Evolutionary conservation across 2,329 filamentous ascomycete genomes (phyloP), one percentile per base, ranked within the genome.

Genomic region (Aspergillus pseudotamarii): DNA sequence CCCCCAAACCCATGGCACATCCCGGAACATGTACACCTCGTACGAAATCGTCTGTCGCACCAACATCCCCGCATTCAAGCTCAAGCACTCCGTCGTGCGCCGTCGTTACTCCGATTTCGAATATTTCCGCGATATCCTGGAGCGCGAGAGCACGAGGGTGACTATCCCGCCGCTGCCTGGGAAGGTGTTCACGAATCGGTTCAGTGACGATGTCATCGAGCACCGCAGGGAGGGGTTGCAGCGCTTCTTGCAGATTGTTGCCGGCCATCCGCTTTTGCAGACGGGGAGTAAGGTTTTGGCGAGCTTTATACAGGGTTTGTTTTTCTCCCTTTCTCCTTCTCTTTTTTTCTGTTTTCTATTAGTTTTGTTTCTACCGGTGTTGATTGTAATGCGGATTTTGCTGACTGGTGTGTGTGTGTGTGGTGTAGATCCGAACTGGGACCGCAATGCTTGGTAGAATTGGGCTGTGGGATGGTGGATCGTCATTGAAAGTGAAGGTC

Each of bases 1-100:
- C 78, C 95, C 95, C 38, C 90, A 93, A 81, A 97, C 94, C 32
- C 93, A 96, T 80, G 95, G 96, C 77, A 93, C 95, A 75, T 94
- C 94, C 68, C 92, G 95, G 71, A 88, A 89, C 82, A 97, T 97
- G 93, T 98, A 98, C 84, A 99, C 95, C 60, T 95, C 96, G 81
- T 99, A 98, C 85, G 94, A 98, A 81, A 97, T 99, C 76, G 87
- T 96, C 72, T 97, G 95, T 84, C 90, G 92, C 73, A 99, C 95
- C 81, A 99, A 99, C 83, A 99, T 99, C 76, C 95, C 95, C 63
- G 94, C 95, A 72, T 99, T 99, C 87, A 98, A 98, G 84, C 89
- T 97, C 72, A 93, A 94, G 70, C 88, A 91, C 77, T 93, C 89
- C 68, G 88, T 89, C 71, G 95, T 99, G 66, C 93, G 94, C 71